phyloP scores from a whole-genome alignment of 768 basidiomycete genomes.

The Auricularia heimuer region DNA sequence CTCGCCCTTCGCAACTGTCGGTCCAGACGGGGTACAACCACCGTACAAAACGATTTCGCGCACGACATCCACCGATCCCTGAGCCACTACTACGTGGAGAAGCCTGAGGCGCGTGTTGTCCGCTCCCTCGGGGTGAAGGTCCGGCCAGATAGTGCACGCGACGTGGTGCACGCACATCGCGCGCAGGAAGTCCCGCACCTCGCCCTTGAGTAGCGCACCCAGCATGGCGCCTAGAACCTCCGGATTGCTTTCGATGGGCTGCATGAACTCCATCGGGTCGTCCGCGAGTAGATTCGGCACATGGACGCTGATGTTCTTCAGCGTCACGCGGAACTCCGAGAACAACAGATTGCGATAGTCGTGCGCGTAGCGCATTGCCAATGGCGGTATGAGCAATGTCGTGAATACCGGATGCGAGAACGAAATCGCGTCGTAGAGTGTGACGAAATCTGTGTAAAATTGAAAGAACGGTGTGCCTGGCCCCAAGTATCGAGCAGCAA shows the following conservation, averaged over 20 bases:
- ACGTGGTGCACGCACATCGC: conserved; percentile 72
- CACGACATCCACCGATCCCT: conserved; percentile 23
- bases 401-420: conserved; percentile 74
- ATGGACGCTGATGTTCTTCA: conserved; percentile 48
- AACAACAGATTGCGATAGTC: conserved; percentile 84
- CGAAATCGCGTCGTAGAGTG: conserved; percentile 84
- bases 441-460: conserved; percentile 85
- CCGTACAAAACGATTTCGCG: too few relatives aligned
- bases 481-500: conserved; percentile 51
- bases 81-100: conserved; percentile 28
- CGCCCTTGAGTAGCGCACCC: conserved; percentile 35
- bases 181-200: conserved; percentile 47
- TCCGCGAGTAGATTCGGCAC: conserved; percentile 42
- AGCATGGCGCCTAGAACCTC: conserved; percentile 58
- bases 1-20: too few relatives aligned
- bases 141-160: conserved; percentile 65
- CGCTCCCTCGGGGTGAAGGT: conserved; percentile 24
- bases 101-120: not conserved
- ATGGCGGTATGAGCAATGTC: conserved; percentile 62
- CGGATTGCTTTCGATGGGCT: conserved; percentile 56
- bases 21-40: too few relatives aligned
- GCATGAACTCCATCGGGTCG: conserved; percentile 53
- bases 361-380: conserved; percentile 60
- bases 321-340: conserved; percentile 62
- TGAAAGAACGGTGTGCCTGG: conserved; percentile 76